Evolutionary conservation across 768 basidiomycete species (phyloP), one percentile per base, ranked within the genome.

Genomic region (Mycena crocata): DNA sequence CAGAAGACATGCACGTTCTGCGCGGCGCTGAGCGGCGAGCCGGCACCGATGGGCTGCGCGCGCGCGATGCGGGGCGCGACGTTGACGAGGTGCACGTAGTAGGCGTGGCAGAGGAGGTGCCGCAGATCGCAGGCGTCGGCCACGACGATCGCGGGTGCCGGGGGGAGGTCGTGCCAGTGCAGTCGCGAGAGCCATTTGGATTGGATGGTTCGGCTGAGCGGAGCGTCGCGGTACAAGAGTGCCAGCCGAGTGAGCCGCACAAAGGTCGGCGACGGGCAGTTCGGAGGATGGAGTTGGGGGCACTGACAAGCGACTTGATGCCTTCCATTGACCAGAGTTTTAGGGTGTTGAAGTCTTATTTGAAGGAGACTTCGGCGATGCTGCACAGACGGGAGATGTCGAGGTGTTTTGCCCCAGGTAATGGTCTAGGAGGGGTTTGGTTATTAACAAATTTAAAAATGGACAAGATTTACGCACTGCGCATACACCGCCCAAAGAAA

Each of bases 401-500:
- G 23, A 80, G 68, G 23, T 67, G 61, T 40, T 59, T 57, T 13
- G 68, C 71, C 57, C 67, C 74, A 62, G 76, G 75, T 57, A 73
- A 72, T 69, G 68, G 72, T 46, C 75, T 82, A 67, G 15, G 13
- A 8, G 71, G 66, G 42, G 62, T 57, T 2, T 49, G 39, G 13
- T 4, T 52, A 54, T 14, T 44, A n/a, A 23, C 34, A 19, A 66
- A 70, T 28, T 72, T 68, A 50, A 32, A 62, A 40, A 37, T 21
- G 44, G 34, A 42, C 6, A n/a, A n/a, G n/a, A n/a, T 23, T 6
- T 48, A 78, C 80, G 69, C 67, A 85, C 84, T 81, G 74, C 34
- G 79, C 75, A 54, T 79, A 80, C 37, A 82, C 75, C 3, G 81
- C 79, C 68, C 76, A 78, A 21, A 85, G 72, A 23, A 86, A 73